Evolutionary conservation across 441 rosid species (phyloP).

Genomic region (Brassica balearica): DNA sequence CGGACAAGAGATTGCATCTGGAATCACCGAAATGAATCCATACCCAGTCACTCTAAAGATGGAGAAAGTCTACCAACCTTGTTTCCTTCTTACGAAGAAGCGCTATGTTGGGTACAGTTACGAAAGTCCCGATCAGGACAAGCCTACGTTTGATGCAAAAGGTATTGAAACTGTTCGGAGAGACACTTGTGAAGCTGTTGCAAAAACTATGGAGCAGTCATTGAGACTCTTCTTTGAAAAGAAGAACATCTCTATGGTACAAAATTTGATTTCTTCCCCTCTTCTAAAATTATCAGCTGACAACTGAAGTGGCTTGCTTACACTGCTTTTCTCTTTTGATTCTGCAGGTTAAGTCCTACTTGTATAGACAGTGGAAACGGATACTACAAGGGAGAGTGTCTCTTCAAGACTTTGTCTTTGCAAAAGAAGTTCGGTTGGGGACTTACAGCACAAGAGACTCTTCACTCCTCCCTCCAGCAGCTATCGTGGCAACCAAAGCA

Average conservation of each 20-base stretch:
- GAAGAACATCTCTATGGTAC: slow-evolving; percentile 72
- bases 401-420: slow-evolving; percentile 93
- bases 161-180: slow-evolving; percentile 98
- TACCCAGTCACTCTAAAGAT: slow-evolving; percentile 87
- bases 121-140: slow-evolving; percentile 73
- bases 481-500: slow-evolving; percentile 89
- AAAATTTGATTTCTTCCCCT: slow-evolving; percentile 2
- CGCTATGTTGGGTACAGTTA: slow-evolving; percentile 97
- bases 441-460: slow-evolving; percentile 72
- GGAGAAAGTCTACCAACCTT: slow-evolving; percentile 97
- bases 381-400: slow-evolving; percentile 89
- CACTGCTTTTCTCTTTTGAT: slow-evolving; percentile 25
- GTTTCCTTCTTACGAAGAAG: slow-evolving; percentile 97
- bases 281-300: slow-evolving; percentile 11
- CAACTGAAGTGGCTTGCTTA: slow-evolving; percentile 20
- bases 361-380: slow-evolving; percentile 88
- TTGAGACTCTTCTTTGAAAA: slow-evolving; percentile 79
- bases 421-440: slow-evolving; percentile 97
- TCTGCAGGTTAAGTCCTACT: slow-evolving; percentile 74
- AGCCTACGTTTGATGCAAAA: slow-evolving; percentile 93
- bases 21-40: slow-evolving; percentile 89
- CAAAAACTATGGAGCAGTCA: slow-evolving; percentile 93
- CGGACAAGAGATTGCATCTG: slow-evolving; percentile 88
- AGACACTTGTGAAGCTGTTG: slow-evolving; percentile 88
- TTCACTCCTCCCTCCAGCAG: slow-evolving; percentile 90